Percentiles rank a stretch among this genome's conserved stretches.
phyloP scores from a whole-genome alignment of 768 basidiomycete genomes.

The Melanogaster broomeanus region DNA sequence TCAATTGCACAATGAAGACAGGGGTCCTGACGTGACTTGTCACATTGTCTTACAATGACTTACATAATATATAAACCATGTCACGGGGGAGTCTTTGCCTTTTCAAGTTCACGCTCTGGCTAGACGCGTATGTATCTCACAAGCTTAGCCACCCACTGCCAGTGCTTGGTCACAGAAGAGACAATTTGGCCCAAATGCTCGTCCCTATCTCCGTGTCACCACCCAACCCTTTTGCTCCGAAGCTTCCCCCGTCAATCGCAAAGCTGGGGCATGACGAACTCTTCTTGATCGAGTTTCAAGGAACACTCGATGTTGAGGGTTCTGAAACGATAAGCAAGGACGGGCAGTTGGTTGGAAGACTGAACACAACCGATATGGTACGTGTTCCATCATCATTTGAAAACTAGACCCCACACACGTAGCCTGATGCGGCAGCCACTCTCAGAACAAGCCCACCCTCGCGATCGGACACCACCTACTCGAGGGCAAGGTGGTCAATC shows the following conservation, averaged over 20 bases:
- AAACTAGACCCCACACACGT: background rate
- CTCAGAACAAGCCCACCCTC: constrained; percentile 75
- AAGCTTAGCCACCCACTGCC: too few relatives aligned
- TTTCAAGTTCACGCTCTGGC: too few relatives aligned
- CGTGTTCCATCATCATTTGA: constrained; percentile 27
- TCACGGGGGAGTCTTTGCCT: too few relatives aligned
- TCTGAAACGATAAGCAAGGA: constrained; percentile 50
- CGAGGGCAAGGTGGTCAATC: constrained; percentile 77
- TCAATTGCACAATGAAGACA: too few relatives aligned
- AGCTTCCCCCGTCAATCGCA: constrained; percentile 65
- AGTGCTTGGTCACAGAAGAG: background rate
- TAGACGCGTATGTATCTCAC: too few relatives aligned
- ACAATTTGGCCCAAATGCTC: constrained; percentile 48
- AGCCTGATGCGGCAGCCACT: background rate
- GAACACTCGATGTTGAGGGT: constrained; percentile 71
- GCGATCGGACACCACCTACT: constrained; percentile 87
- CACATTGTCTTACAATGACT: too few relatives aligned
- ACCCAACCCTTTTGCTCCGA: constrained; percentile 33
- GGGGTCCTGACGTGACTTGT: too few relatives aligned
- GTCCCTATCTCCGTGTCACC: constrained; percentile 54
- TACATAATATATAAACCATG: too few relatives aligned
- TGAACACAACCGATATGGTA: constrained; percentile 67
- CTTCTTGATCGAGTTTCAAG: constrained; percentile 87
- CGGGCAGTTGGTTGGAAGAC: constrained; percentile 76
- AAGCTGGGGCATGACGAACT: constrained; percentile 78